Evolutionary conservation across 805 yeast species (phyloP).

Genomic region (Tanozyma kutaoensis): DNA sequence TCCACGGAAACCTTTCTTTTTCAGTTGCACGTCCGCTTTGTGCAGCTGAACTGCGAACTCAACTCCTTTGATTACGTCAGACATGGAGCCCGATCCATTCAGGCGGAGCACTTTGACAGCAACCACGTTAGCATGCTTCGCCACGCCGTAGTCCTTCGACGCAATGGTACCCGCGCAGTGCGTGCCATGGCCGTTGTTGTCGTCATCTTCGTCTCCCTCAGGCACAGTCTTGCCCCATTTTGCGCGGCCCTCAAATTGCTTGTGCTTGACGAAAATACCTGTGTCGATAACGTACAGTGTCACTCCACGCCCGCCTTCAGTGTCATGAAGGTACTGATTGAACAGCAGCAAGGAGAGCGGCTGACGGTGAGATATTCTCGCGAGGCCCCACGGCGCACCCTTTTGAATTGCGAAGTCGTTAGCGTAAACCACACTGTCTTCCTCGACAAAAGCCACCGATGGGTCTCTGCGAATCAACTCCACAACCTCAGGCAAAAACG

Average conservation of each 20-base stretch:
- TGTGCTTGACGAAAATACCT: constrained; percentile 53
- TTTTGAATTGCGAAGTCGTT: constrained; percentile 53
- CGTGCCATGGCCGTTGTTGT: constrained; percentile 81
- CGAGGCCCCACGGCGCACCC: constrained; percentile 92
- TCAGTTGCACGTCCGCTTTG: constrained; percentile 11
- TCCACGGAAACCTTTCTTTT: constrained; percentile 37
- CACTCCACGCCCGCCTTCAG: constrained; percentile 35
- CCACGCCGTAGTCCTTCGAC: constrained; percentile 69
- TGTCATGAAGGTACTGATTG: constrained; percentile 21
- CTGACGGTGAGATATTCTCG: constrained; percentile 75
- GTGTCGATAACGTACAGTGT: constrained; percentile 75
- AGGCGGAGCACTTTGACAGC: constrained; percentile 28
- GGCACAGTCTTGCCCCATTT: constrained; percentile 49
- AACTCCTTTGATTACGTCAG: constrained; percentile 29
- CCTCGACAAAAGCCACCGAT: constrained; percentile 56
- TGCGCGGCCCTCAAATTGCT: constrained; percentile 56
- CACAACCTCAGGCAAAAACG: constrained; percentile 62
- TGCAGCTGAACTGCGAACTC: constrained; percentile 30
- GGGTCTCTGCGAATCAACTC: constrained; percentile 59
- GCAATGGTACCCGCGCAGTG: constrained; percentile 89
- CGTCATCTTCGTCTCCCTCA: constrained; percentile 45
- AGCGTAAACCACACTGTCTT: constrained; percentile 51
- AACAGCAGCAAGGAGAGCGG: constrained; percentile 47
- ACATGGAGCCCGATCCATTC: constrained; percentile 24
- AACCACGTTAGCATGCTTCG: constrained; percentile 39